Evolutionary conservation across 2,329 filamentous ascomycete genomes (phyloP).

Genomic region (Pseudogymnoascus sp.): DNA sequence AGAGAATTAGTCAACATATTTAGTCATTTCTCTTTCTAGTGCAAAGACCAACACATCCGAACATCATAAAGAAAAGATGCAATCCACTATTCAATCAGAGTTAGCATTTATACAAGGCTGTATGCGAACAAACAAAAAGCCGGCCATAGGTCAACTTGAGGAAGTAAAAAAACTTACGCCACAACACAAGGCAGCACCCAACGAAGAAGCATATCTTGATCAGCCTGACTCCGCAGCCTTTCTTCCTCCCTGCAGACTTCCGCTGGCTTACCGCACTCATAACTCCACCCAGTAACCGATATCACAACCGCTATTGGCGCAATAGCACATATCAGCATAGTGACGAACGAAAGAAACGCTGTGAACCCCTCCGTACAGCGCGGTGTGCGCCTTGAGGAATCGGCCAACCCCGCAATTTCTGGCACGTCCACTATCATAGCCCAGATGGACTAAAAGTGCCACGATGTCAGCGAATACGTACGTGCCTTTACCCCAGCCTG

Average conservation of each 20-base stretch:
- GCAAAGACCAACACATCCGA: not conserved
- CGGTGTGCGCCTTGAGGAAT: not conserved
- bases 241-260: not conserved
- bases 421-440: not conserved
- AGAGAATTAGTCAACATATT: not conserved
- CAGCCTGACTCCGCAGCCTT: not conserved
- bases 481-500: not conserved
- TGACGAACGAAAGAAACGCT: not conserved
- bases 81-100: not conserved
- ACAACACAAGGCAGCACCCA: not conserved
- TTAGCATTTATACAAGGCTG: not conserved
- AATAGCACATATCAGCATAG: not conserved
- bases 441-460: not conserved
- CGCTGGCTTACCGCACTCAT: not conserved
- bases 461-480: not conserved
- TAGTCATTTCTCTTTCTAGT: not conserved
- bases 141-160: not conserved
- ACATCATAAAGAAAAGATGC: not conserved
- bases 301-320: not conserved
- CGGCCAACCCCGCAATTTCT: not conserved
- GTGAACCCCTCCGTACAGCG: not conserved
- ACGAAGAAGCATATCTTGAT: not conserved
- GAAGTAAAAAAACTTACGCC: not conserved
- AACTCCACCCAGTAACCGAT: not conserved
- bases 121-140: not conserved